These are phyloP conservation scores for Cladosporium sp. DNA, from an alignment of 2,329 filamentous ascomycete species.

Conservation along the genomic window DNA sequence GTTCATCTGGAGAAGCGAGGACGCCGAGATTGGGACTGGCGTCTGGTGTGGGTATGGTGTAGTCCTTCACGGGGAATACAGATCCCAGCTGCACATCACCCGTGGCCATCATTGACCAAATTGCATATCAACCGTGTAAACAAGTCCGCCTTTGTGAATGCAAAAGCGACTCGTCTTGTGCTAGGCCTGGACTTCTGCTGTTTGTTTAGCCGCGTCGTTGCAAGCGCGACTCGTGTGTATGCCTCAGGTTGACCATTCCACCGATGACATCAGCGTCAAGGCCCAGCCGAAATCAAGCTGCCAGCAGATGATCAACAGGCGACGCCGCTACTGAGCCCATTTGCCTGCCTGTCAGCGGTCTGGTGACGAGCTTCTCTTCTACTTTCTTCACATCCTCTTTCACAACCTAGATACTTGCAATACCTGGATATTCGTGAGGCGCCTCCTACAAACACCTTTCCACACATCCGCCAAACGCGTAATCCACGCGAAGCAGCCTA, in stretches of 20 bases:
- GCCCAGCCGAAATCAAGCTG: slow-evolving; percentile 7
- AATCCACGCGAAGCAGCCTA: neutral
- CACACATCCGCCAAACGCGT: neutral
- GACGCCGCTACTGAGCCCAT: neutral
- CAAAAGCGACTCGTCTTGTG: neutral
- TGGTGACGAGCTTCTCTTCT: slow-evolving; percentile 1
- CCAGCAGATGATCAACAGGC: slow-evolving; percentile 12
- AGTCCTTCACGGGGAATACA: slow-evolving; percentile 46
- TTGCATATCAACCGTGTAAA: neutral
- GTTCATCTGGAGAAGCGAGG: slow-evolving; percentile 39
- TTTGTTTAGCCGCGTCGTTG: neutral
- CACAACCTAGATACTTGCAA: neutral
- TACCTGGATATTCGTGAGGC: neutral
- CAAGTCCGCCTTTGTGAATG: neutral
- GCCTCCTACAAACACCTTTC: neutral
- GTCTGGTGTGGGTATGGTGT: slow-evolving; percentile 46
- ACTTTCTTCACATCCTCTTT: neutral
- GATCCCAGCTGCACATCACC: slow-evolving; percentile 27
- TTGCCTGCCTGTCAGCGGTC: neutral
- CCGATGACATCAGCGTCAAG: neutral
- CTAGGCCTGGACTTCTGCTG: neutral
- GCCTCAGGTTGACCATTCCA: neutral
- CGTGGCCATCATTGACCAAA: neutral
- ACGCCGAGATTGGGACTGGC: slow-evolving; percentile 45
- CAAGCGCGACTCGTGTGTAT: neutral